Base-by-base conservation (phyloP, 2,329 filamentous ascomycete species). In the Epichloe bromicola region DNA sequence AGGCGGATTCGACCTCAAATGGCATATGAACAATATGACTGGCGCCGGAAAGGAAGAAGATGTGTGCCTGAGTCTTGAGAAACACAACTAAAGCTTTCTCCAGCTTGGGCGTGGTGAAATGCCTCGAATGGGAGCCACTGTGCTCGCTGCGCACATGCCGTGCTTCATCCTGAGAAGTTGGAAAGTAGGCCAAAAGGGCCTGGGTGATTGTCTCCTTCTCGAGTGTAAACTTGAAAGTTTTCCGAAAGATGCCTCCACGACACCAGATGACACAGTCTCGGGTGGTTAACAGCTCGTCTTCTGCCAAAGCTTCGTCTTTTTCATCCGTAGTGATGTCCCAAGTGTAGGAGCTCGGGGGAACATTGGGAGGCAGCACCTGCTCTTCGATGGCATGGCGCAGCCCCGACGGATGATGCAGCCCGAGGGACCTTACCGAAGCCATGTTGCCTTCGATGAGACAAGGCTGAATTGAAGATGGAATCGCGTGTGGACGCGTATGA, bases 1-100 rank as follows among this genome's bases (percentile, higher is more conserved):
- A 88, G 33, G 87, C 89, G 49, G 81, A 81, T 63, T 95, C 88
- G 41, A 96, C 86, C 68, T 97, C 90, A 62, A 98, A 98, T 2
- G 91, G 91, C 62, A 98, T 80, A 64, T 95, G 88, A 46, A 97
- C 77, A 53, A 95, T 80, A 74, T 98, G 87, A 62, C 80, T 93
- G 36, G 88, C 83, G 19, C 91, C 91, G 2, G 86, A 80, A 38
- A 97, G 77, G 64, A 94, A 96, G 72, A 90, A 94, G 57, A 98
- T 81, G 63, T 97, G 91, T 20, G 88, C 89, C 63, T 97, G 91
- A 0, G 88, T 90, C 67, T 87, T 90, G 57, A 98, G 79, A 58
- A 97, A 86, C 47, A 98, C 86, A 7, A 97, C 88, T 54, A 98
- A 70, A 4, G 91, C 89, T 61, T 83, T 77, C 41, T 78, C 76